Base-by-base conservation (phyloP, 306 rosid genomes). In the Arachis stenosperma region DNA sequence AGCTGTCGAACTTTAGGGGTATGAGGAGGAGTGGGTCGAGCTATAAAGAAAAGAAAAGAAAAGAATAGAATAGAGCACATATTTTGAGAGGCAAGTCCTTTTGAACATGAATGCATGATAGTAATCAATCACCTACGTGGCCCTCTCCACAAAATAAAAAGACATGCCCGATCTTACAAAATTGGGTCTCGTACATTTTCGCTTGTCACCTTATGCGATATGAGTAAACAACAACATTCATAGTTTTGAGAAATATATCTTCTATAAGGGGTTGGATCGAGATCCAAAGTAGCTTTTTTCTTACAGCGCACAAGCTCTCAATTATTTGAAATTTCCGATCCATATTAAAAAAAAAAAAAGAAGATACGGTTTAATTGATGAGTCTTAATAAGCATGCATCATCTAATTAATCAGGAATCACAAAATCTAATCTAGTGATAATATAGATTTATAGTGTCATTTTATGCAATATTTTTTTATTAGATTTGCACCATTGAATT, bases 91-190 rank as follows among this genome's bases (percentile, higher is more conserved):
- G 9, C 61, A 27, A 8, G 53, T 40, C 42, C 36, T 9, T 42
- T 40, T 71, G 54, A 84, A 77, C 80, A 76, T 84, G 84, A 72
- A 33, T 27, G 71, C 79, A 79, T 76, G 77, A 83, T 79, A 71
- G 65, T 58, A 71, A 69, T 58, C 51, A 62, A 77, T 43, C 63
- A 60, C 59, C 50, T 70, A 39, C 61, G 44, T 67, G 67, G 73
- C 52, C 76, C 56, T 48, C 60, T 41, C 14, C 62, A 59, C 72
- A 68, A 46, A 43, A 5, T 61, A 48, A 46, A 7, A 71, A 68
- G 47, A 78, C 63, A 78, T 75, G 71, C 69, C 73, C 71, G 61
- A 73, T 54, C 74, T 47, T 68, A 22, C 50, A 60, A 65, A 71
- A 51, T 61, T 76, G 61, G 83, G 71, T 60, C 79, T 69, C 70